Base-by-base conservation (phyloP, 2,329 filamentous ascomycete genomes). In the Stachybotrys elegans region DNA sequence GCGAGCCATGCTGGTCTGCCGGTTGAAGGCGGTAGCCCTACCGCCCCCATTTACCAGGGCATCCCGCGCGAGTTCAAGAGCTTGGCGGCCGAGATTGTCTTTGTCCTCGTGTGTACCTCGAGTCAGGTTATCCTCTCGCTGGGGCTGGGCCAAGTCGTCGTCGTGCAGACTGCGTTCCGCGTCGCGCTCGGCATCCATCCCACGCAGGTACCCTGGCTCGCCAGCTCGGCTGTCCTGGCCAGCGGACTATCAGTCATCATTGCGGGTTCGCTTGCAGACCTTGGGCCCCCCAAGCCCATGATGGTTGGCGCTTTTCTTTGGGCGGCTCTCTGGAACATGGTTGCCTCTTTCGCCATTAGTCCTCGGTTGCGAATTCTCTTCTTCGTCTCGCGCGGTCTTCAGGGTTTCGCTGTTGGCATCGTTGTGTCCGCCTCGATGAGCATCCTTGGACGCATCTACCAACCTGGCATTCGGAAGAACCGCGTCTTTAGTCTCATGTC, bases 341-440 rank as follows among this genome's bases (percentile, higher is more conserved):
- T 40, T 5, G 40, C 46, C 9, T 39, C 43, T 5, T 25, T 41
- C 12, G 43, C 21, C 35, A 43, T 48, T 22, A 41, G 29, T 7
- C 46, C 46, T 4, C 17, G 22, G 22, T 29, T 48, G 27, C 43
- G 37, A 12, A 46, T 61, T 20, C 55, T 65, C 45, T 75, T 78
- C 52, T 66, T 68, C 31, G 63, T 75, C 42, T 65, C 65, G 22
- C 68, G 75, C 20, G 72, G 68, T 3, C 57, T 79, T 9, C 73
- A 78, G 48, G 72, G 74, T 3, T 70, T 78, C 32, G 79, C 78
- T 0, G 73, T 77, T 1, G 73, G 78, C 0, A 66, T 83, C 36
- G 52, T 71, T 37, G 57, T 83, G 16, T 78, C 79, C 0, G 83
- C 81, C 51, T 73, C 64, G 2, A 60, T 83, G 27, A 78, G 76